Conservation (phyloP, 2,329 filamentous ascomycete genomes). For the Aspergillus clavatus region DNA sequence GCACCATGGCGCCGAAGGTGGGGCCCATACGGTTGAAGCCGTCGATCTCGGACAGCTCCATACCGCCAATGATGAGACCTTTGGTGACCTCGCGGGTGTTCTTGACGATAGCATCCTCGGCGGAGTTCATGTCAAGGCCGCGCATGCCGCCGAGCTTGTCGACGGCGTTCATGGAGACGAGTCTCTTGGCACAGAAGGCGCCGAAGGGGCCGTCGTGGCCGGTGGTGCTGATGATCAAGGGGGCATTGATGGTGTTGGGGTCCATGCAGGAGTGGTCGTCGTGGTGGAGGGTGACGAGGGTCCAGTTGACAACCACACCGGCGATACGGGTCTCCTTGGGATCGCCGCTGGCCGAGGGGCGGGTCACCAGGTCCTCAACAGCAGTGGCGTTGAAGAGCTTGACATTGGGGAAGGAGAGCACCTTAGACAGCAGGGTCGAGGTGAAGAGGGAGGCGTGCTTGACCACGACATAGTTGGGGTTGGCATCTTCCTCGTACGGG, state of each 20-base stretch:
- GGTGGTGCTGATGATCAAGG: constrained; percentile 81
- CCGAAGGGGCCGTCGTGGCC: constrained; percentile 89
- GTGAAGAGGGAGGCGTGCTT: constrained; percentile 94
- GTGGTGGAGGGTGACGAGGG: constrained; percentile 79
- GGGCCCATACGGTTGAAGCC: constrained; percentile 88
- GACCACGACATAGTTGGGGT: constrained; percentile 83
- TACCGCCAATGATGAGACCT: constrained; percentile 86
- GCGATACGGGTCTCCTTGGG: constrained; percentile 63
- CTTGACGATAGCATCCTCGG: constrained; percentile 92
- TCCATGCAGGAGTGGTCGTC: constrained; percentile 95
- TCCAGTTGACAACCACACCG: constrained; percentile 95
- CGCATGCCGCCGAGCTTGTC: constrained; percentile 87
- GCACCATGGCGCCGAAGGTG: constrained; percentile 83
- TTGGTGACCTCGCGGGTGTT: constrained; percentile 81
- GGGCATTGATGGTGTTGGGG: constrained; percentile 93
- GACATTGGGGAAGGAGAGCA: constrained; percentile 79
- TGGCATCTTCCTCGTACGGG: constrained; percentile 82
- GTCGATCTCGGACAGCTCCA: constrained; percentile 88
- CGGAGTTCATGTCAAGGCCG: constrained; percentile 84
- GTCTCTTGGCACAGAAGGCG: constrained; percentile 84
- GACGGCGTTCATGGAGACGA: constrained; percentile 80
- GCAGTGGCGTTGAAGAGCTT: constrained; percentile 95
- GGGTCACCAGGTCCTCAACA: constrained; percentile 89
- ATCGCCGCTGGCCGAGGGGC: constrained; percentile 50
- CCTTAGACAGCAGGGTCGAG: constrained; percentile 76